Evolutionary conservation across 306 rosid species (phyloP), one percentile per base, ranked within the genome.

Genomic region (Trifolium repens): DNA sequence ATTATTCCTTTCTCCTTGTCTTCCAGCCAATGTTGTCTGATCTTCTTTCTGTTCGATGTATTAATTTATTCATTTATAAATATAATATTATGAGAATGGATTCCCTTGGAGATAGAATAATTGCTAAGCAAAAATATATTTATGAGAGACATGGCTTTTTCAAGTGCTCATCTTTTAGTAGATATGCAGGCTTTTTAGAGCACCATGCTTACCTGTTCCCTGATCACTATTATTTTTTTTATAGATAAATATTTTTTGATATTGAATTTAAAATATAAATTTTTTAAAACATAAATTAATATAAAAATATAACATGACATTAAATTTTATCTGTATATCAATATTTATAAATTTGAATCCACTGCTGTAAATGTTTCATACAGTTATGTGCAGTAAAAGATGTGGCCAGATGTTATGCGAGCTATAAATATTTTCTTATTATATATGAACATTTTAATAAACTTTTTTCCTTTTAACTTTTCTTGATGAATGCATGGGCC

Each of bases 131-230:
- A 22, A 22, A 19, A 3, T 40, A 13, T 46, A 46, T 46, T 46
- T 66, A 52, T 73, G 69, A 32, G 78, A 81, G 72, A 78, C 73
- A 79, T 73, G 82, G 76, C 83, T 68, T 79, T 79, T 83, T 84
- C 9, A 1, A 54, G 66, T 81, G 84, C 84, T 91, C 86, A 80
- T 84, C 88, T 83, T 87, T 86, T 89, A 22, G 91, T 81, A 85
- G 88, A 85, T 85, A 77, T 84, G 90, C 90, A 84, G 88, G 78
- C 89, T 88, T 85, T 82, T 82, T 79, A 80, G 71, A 81, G 81
- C 86, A 79, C 88, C 92, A 85, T 83, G 91, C 91, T 86, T 69
- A 87, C 91, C 84, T 82, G 91, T 84, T 83, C 84, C 84, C 87
- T 76, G 67, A 69, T 80, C 84, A 82, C 86, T 37, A 60, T 14